A percentile compares a stretch with the other conserved stretches of the same genome.
phyloP scores from a whole-genome alignment of 164 flowering plant species.

The Platanus orientalis region DNA sequence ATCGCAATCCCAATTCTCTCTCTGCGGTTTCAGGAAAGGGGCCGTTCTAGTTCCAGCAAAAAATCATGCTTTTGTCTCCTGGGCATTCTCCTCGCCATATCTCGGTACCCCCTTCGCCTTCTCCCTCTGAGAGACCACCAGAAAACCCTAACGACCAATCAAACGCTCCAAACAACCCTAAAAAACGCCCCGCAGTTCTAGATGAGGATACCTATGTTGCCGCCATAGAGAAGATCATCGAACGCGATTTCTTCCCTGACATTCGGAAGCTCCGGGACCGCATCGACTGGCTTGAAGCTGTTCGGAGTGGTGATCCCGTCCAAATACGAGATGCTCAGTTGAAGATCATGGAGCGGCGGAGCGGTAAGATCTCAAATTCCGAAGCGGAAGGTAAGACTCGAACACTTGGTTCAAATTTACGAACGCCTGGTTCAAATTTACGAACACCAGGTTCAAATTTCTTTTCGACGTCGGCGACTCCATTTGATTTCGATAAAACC shows the following conservation, averaged over 20 bases:
- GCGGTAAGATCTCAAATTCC: conserved; percentile 18
- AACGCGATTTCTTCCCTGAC: conserved; percentile 92
- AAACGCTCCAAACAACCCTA: conserved; percentile 15
- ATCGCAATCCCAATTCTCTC: too few relatives aligned
- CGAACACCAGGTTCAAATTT: conserved; percentile 36
- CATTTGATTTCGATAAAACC: conserved; percentile 44
- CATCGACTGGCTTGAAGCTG: conserved; percentile 84
- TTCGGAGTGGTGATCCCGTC: conserved; percentile 65
- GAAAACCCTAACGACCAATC: conserved; percentile 11
- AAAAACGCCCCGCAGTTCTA: conserved; percentile 40
- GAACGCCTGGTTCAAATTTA: conserved; percentile 6
- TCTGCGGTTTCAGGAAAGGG: too few relatives aligned
- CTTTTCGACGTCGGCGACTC: conserved; percentile 32
- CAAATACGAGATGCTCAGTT: conserved; percentile 86
- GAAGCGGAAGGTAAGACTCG: conserved; percentile 26
- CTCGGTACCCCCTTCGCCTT: conserved; percentile 49
- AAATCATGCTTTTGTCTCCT: conserved; percentile 78
- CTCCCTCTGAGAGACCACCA: conserved; percentile 13
- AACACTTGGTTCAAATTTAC: too few relatives aligned
- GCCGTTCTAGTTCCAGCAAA: not conserved
- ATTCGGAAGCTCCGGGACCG: conserved; percentile 86
- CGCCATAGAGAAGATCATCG: conserved; percentile 81
- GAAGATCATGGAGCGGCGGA: conserved; percentile 85
- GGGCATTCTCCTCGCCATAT: conserved; percentile 88
- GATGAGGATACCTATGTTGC: conserved; percentile 86